Evolutionary conservation across 345 rosid genomes (phyloP).

Genomic region (Salix exigua): DNA sequence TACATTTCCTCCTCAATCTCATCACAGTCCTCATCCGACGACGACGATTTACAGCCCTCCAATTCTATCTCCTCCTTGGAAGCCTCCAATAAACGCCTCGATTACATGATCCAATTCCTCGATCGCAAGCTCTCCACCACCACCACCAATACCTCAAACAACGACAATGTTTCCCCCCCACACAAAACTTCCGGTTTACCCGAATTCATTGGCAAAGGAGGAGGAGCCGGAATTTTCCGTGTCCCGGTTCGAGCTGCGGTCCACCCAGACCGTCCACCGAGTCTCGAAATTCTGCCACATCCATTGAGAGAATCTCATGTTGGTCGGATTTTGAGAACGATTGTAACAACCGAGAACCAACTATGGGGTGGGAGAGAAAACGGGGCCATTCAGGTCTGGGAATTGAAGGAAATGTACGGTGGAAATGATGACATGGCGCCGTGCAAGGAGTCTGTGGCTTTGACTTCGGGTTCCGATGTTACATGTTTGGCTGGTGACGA

Average conservation of each 20-base stretch:
- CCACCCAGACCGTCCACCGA: constrained; percentile 26
- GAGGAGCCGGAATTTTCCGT: constrained; percentile 20
- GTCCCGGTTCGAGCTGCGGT: constrained; percentile 22
- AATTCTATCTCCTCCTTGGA: constrained; percentile 38
- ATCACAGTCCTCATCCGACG: constrained; percentile 41
- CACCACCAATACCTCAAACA: constrained; percentile 6
- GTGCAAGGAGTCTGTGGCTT: constrained; percentile 10
- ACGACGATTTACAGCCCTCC: constrained; percentile 28
- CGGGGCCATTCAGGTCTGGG: constrained; percentile 25
- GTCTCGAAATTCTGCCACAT: constrained; percentile 27
- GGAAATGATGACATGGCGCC: constrained; percentile 23
- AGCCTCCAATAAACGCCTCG: constrained; percentile 69
- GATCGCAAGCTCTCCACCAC: constrained; percentile 60
- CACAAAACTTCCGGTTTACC: constrained; percentile 11
- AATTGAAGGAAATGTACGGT: constrained; percentile 15
- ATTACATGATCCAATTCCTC: constrained; percentile 83
- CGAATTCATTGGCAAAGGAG: constrained; percentile 27
- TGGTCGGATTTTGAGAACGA: constrained; percentile 19
- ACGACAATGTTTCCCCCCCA: neutral
- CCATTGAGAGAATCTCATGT: constrained; percentile 29
- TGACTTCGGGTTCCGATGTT: constrained; percentile 12
- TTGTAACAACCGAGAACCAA: constrained; percentile 13
- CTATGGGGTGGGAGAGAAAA: constrained; percentile 29
- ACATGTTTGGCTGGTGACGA: constrained; percentile 24
- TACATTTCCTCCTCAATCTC: constrained; percentile 44